Conservation (phyloP, 352 stramenopile genomes). For the Phytophthora pini region DNA sequence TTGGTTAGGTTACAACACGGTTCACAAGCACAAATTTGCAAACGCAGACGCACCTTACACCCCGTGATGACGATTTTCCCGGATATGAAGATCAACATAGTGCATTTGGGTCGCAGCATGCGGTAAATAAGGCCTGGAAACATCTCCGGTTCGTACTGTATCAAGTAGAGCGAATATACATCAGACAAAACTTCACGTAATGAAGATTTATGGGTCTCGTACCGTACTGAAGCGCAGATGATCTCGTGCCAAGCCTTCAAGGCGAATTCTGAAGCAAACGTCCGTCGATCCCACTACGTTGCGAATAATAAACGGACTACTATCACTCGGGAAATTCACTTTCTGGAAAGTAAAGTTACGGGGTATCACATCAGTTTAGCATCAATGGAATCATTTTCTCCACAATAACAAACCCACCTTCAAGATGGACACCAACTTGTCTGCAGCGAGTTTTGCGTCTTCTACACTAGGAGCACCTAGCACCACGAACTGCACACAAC, state of each 20-base stretch:
- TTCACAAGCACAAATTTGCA: no score
- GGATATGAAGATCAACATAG: constrained; percentile 99
- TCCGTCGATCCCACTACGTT: constrained; percentile 95
- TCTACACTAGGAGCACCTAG: constrained; percentile 53
- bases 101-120: constrained; percentile 96
- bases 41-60: constrained; percentile 62
- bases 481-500: constrained; percentile 60
- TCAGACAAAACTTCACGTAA: background rate
- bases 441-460: constrained; percentile 47
- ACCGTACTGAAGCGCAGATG: constrained; percentile 78
- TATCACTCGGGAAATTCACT: constrained; percentile 55
- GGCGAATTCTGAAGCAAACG: constrained; percentile 83
- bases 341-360: constrained; percentile 44
- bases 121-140: constrained; percentile 99
- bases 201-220: constrained; percentile 9
- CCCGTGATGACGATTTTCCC: constrained; percentile 98
- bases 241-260: constrained; percentile 71
- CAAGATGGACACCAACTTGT: constrained; percentile 68
- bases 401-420: constrained; percentile 36
- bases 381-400: background rate
- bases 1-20: no score
- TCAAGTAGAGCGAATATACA: background rate
- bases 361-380: background rate
- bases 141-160: constrained; percentile 98
- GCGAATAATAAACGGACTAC: constrained; percentile 54